Evolutionary conservation across 352 stramenopile genomes (phyloP).

Genomic region (Aphanomyces cochlioides): DNA sequence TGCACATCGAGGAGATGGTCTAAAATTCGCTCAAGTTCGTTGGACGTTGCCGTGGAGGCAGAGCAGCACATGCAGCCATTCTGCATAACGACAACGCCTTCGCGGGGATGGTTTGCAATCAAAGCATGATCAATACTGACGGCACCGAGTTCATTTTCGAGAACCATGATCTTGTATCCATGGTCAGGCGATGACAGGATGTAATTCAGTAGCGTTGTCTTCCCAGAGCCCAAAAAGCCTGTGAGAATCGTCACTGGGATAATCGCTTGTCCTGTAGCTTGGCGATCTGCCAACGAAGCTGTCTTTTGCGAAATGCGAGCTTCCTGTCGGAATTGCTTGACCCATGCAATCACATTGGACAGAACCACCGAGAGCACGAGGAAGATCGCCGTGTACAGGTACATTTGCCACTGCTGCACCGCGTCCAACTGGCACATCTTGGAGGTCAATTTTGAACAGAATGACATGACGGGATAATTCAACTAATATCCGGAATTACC

Average conservation of each 20-base stretch:
- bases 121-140: constrained; percentile 70
- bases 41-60: constrained; percentile 89
- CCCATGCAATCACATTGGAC: constrained; percentile 63
- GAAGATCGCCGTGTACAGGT: constrained; percentile 29
- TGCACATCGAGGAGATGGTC: constrained; percentile 70
- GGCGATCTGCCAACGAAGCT: constrained; percentile 35
- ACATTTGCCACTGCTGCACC: constrained; percentile 2
- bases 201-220: constrained; percentile 95
- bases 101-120: constrained; percentile 36
- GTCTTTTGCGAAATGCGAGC: constrained; percentile 63
- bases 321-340: constrained; percentile 55
- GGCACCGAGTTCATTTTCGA: constrained; percentile 83
- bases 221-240: constrained; percentile 92
- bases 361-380: constrained; percentile 51
- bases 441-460: too few relatives aligned
- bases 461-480: too few relatives aligned
- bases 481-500: too few relatives aligned
- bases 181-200: constrained; percentile 87
- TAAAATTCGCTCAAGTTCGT: constrained; percentile 90
- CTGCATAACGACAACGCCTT: constrained; percentile 95
- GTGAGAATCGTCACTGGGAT: constrained; percentile 93
- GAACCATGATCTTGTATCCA: constrained; percentile 93
- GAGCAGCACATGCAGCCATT: constrained; percentile 99
- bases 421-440: not conserved
- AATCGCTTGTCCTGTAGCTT: not conserved